Conservation (phyloP, 1,139 yeast species). For the Kluyveromyces marxianus region DNA sequence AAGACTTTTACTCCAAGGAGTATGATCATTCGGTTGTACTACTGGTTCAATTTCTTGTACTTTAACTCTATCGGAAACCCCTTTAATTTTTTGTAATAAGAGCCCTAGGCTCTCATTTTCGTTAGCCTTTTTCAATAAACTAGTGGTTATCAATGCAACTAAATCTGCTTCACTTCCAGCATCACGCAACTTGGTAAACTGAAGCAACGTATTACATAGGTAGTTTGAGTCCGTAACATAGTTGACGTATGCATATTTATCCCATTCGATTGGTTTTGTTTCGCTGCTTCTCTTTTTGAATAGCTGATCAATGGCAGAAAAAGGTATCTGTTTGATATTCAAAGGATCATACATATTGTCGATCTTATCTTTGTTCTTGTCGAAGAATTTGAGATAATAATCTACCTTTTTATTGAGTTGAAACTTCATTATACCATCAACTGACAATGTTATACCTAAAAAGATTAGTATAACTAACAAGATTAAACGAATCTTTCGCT, state of each 20-base stretch:
- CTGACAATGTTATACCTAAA: conserved; percentile 7
- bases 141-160: conserved; percentile 31
- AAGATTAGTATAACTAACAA: conserved; percentile 9
- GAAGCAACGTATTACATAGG: conserved; percentile 38
- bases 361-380: conserved; percentile 21
- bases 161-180: conserved; percentile 35
- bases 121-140: conserved; percentile 14
- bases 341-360: conserved; percentile 24
- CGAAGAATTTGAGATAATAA: conserved; percentile 24
- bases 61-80: conserved; percentile 21
- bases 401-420: conserved; percentile 26
- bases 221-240: conserved; percentile 40
- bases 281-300: conserved; percentile 12
- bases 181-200: conserved; percentile 32
- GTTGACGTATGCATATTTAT: conserved; percentile 38
- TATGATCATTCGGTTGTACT: conserved; percentile 20
- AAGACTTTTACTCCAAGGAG: conserved; percentile 45
- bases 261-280: conserved; percentile 30
- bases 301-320: conserved; percentile 21
- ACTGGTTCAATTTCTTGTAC: conserved; percentile 25
- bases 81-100: conserved; percentile 12
- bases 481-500: conserved; percentile 18
- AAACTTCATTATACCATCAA: conserved; percentile 21
- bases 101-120: conserved; percentile 7
- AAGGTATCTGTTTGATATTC: conserved; percentile 29